These are phyloP conservation scores for Cystobasidium onofrii DNA, from an alignment of 768 basidiomycete genomes.

Conservation along the genomic window DNA sequence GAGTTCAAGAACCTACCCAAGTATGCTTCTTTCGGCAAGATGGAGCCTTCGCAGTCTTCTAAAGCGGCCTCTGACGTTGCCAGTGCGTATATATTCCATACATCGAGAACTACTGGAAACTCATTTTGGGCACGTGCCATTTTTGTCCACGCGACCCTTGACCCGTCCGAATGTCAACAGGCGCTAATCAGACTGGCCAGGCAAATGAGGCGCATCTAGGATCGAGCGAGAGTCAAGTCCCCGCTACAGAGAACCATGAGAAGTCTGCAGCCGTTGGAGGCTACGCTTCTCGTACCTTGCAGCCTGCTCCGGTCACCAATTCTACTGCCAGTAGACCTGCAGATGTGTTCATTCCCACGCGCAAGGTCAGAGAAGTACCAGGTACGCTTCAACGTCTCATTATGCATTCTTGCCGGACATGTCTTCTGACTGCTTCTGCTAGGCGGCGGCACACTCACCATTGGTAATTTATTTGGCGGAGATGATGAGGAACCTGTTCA, in stretches of 20 bases:
- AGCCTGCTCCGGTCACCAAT: neutral
- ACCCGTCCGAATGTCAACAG: neutral
- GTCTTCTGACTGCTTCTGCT: neutral
- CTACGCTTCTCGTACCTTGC: neutral
- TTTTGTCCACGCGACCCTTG: neutral
- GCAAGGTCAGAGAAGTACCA: slow-evolving; percentile 15
- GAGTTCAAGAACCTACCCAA: slow-evolving; percentile 17
- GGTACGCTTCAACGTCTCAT: too few species aligned
- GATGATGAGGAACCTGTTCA: neutral
- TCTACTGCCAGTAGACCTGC: neutral
- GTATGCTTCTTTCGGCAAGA: slow-evolving; percentile 10
- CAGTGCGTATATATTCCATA: neutral
- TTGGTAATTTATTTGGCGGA: slow-evolving; percentile 1
- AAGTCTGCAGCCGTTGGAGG: too few species aligned
- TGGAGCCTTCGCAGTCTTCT: neutral
- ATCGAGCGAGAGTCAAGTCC: too few species aligned
- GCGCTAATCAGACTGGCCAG: too few species aligned
- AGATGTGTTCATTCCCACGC: slow-evolving; percentile 9
- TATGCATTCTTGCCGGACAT: too few species aligned
- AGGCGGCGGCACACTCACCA: slow-evolving; percentile 3
- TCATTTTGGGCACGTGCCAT: neutral
- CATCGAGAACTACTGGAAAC: neutral
- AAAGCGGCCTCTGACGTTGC: neutral
- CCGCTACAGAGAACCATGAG: too few species aligned
- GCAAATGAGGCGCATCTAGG: too few species aligned